phyloP scores from a whole-genome alignment of 2,329 filamentous ascomycete species.

The Cercospora nicotianae region DNA sequence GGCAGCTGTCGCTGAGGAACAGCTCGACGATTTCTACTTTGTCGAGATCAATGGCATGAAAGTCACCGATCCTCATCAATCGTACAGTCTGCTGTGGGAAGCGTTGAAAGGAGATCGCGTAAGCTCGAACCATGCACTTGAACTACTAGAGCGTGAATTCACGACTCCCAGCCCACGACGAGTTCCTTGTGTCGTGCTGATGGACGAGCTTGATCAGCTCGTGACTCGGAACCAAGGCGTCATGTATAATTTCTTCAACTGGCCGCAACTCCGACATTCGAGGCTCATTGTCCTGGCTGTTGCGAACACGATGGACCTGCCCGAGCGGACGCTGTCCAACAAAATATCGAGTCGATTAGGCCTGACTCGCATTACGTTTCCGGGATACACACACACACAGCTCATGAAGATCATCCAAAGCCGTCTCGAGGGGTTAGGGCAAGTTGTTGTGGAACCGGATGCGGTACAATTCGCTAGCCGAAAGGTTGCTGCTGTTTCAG shows the following conservation, averaged over 20 bases:
- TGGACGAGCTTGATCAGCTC: conserved; percentile 97
- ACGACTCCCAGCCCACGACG: conserved; percentile 84
- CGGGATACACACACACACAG: conserved; percentile 95
- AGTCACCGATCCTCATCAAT: conserved; percentile 95
- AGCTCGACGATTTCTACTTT: conserved; percentile 97
- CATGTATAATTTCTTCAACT: conserved; percentile 99
- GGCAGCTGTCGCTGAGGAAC: conserved; percentile 80
- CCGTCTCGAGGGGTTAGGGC: conserved; percentile 80
- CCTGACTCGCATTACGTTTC: conserved; percentile 91
- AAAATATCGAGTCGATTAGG: conserved; percentile 89
- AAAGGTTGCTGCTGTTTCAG: conserved; percentile 94
- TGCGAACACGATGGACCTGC: conserved; percentile 98
- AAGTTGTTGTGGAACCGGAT: conserved; percentile 83
- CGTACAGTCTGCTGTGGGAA: conserved; percentile 94
- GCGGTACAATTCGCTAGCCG: conserved; percentile 94
- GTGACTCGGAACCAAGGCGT: conserved; percentile 99
- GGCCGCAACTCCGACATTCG: conserved; percentile 88
- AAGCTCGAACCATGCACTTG: conserved; percentile 84
- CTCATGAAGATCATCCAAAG: conserved; percentile 96
- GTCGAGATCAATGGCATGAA: conserved; percentile 99
- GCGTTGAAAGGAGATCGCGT: conserved; percentile 91
- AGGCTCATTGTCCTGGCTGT: conserved; percentile 94
- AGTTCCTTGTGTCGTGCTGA: conserved; percentile 92
- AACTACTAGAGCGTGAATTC: conserved; percentile 89
- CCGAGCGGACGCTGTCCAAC: conserved; percentile 92